phyloP scores from a whole-genome alignment of 176 grass and related monocot species.

The Rhipidocladum racemiflorum region DNA sequence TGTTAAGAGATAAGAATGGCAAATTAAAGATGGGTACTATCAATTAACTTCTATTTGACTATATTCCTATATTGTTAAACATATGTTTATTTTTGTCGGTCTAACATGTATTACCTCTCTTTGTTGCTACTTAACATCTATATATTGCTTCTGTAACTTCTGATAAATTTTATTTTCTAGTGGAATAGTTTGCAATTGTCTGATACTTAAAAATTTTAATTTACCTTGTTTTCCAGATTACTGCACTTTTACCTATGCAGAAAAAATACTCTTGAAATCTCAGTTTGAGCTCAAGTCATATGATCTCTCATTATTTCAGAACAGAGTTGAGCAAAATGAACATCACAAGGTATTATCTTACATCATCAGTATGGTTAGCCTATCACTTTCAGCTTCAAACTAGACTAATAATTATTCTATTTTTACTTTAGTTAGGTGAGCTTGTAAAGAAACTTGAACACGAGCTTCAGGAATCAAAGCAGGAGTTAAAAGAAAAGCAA shows the following conservation, averaged over 20 bases:
- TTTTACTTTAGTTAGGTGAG: slow-evolving; percentile 68
- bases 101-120: neutral
- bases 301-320: slow-evolving; percentile 92
- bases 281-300: slow-evolving; percentile 92
- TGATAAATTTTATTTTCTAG: no score
- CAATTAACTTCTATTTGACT: neutral
- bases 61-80: neutral
- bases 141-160: neutral
- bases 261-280: slow-evolving; percentile 72
- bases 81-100: neutral
- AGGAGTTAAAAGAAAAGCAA: slow-evolving; percentile 64
- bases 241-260: slow-evolving; percentile 57
- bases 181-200: neutral
- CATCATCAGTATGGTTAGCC: slow-evolving; percentile 2
- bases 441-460: slow-evolving; percentile 83
- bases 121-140: slow-evolving; percentile 6
- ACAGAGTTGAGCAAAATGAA: slow-evolving; percentile 93
- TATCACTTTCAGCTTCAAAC: slow-evolving; percentile 1
- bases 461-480: slow-evolving; percentile 69
- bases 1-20: no score
- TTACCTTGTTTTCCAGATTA: slow-evolving; percentile 54
- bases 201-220: slow-evolving; percentile 19
- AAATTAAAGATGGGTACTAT: no score
- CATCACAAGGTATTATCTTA: slow-evolving; percentile 80
- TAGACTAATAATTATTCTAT: slow-evolving; percentile 24